Evolutionary conservation across 371 early-diverging fungal genomes (phyloP), one percentile per base, ranked within the genome.

Genomic region (Mortierella polycephala): DNA sequence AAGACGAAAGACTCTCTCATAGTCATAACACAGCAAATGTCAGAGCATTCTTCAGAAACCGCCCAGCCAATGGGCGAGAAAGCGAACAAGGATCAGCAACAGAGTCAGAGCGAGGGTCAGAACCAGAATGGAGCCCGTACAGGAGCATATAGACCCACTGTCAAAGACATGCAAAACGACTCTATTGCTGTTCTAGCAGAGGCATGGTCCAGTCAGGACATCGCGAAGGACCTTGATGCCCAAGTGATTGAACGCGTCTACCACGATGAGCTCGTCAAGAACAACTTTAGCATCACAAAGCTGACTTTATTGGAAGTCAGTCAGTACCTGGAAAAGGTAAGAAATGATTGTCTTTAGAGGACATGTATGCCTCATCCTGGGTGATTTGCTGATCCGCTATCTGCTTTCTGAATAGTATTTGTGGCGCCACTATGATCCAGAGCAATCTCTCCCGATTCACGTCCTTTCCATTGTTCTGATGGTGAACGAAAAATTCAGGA

Each of bases 401-500:
- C n/a, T 13, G 41, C 40, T 40, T 9, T 12, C 11, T 21, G 12
- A 57, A n/a, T 64, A 88, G 89, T 95, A 91, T 69, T 85, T 96
- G 13, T 96, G 96, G 96, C 93, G 93, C 0, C 71, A 87, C 71
- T 95, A 84, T 68, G 81, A 83, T 37, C 72, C 61, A 14, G 60
- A 79, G 23, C 74, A 75, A 10, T 82, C 90, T 3, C 67, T 88
- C 5, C 65, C 88, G 39, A 81, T 85, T 30, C 91, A 93, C 62
- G 81, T 91, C 11, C 60, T 96, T 9, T 91, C 95, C 6, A 91
- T 96, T n/a, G 90, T 94, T 13, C 71, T 95, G 49, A 85, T 96
- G 81, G 81, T 95, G n/a, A 95, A 93, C 77, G 96, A 96, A 74
- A 96, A 96, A 82, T 88, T 86, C 69, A 89, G 90, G 14, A 85